These are phyloP conservation scores for Colletotrichum sp. DNA, from an alignment of 2,329 filamentous ascomycete species.

Conservation along the genomic window DNA sequence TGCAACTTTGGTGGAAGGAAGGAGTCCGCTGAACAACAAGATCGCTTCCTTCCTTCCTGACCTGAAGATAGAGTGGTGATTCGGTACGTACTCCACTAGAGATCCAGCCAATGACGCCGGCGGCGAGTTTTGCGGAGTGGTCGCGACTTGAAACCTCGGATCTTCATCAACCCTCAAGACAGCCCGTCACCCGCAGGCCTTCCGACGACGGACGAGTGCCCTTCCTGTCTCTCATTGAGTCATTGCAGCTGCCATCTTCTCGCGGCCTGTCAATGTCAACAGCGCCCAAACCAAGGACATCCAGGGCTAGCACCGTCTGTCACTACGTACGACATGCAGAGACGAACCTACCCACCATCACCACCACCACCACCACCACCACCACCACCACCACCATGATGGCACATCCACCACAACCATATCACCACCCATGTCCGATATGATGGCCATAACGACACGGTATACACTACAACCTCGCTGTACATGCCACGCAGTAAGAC, in stretches of 20 bases:
- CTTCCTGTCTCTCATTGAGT: constrained; percentile 8
- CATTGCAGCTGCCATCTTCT: not conserved
- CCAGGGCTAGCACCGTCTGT: not conserved
- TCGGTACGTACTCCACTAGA: not conserved
- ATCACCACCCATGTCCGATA: not conserved
- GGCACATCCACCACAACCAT: not conserved
- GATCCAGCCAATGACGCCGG: not conserved
- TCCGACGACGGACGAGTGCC: constrained; percentile 1
- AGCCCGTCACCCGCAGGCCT: not conserved
- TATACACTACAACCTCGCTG: not conserved
- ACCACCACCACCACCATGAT: not conserved
- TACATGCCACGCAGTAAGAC: not conserved
- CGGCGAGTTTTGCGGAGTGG: not conserved
- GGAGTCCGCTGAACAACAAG: not conserved
- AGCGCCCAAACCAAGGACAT: not conserved
- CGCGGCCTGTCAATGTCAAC: not conserved
- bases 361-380: not conserved
- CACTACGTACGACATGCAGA: not conserved
- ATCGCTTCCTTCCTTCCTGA: not conserved
- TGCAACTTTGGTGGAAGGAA: not conserved
- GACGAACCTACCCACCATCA: not conserved
- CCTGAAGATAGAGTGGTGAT: not conserved
- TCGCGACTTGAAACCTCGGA: constrained; percentile 16
- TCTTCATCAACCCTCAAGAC: constrained; percentile 3
- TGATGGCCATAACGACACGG: not conserved